Conservation (phyloP, 192 early-diverging fungal species). For the Rhizophlyctis rosea region DNA sequence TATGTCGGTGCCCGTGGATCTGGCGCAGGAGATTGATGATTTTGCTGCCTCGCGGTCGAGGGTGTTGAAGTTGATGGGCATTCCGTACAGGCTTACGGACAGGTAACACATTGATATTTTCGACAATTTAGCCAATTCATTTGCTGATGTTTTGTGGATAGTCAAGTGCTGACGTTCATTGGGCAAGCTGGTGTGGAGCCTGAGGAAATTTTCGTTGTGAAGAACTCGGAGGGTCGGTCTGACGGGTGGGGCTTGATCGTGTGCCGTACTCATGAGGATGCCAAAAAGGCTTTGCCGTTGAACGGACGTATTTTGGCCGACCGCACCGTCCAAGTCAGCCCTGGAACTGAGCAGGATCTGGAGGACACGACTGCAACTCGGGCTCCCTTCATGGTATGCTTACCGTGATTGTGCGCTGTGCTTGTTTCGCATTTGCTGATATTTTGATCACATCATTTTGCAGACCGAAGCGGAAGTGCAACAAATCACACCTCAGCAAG, state of each 20-base stretch:
- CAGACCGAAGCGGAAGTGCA: conserved; percentile 30
- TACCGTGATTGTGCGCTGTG: not conserved
- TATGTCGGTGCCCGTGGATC: conserved; percentile 53
- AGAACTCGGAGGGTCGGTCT: conserved; percentile 53
- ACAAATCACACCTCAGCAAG: conserved; percentile 16
- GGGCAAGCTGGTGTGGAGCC: conserved; percentile 44
- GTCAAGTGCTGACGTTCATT: conserved; percentile 12
- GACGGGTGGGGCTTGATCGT: conserved; percentile 64
- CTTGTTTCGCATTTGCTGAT: not conserved
- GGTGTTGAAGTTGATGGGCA: conserved; percentile 60
- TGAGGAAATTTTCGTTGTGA: conserved; percentile 59
- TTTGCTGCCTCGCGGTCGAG: conserved; percentile 63
- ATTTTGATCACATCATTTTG: not conserved
- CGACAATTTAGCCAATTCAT: too few species aligned
- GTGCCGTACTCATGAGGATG: conserved; percentile 65
- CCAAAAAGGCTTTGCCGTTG: conserved; percentile 54
- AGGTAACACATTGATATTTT: conserved; percentile 20
- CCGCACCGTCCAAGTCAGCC: conserved; percentile 60
- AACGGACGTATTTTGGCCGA: conserved; percentile 61
- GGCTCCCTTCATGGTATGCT: conserved; percentile 38
- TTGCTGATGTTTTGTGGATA: too few species aligned
- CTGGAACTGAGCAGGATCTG: conserved; percentile 57
- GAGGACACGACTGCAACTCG: conserved; percentile 55
- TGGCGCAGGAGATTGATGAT: conserved; percentile 55
- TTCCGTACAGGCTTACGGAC: conserved; percentile 61